These are phyloP conservation scores for Cucurbita pepo DNA, from an alignment of 306 rosid species.

Conservation along the genomic window DNA sequence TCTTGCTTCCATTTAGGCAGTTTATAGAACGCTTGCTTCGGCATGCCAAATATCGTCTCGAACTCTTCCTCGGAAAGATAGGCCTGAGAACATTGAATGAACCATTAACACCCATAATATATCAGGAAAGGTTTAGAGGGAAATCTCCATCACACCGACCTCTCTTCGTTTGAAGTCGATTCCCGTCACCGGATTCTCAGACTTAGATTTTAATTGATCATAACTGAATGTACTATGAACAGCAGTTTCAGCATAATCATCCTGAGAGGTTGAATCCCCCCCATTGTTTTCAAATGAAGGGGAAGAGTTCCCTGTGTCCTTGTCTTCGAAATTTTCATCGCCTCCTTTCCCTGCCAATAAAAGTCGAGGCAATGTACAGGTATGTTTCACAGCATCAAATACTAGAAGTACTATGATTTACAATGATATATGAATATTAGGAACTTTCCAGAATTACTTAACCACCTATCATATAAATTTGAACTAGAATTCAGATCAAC, in stretches of 20 bases:
- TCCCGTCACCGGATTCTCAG: conserved; percentile 69
- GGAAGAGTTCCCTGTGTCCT: conserved; percentile 41
- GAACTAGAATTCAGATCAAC: background rate
- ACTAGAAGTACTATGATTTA: background rate
- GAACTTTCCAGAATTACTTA: background rate
- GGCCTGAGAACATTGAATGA: conserved; percentile 23
- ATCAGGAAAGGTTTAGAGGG: background rate
- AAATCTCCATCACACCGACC: conserved; percentile 28
- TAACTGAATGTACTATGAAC: conserved; percentile 35
- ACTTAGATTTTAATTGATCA: conserved; percentile 72
- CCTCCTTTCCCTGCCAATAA: conserved; percentile 30
- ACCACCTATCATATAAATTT: background rate
- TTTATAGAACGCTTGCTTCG: conserved; percentile 59
- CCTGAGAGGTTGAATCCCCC: conserved; percentile 28
- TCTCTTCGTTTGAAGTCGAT: conserved; percentile 80
- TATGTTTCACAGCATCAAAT: background rate
- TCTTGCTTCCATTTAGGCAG: conserved; percentile 97
- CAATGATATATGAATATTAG: background rate
- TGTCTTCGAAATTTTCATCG: conserved; percentile 27
- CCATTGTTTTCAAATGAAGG: conserved; percentile 33
- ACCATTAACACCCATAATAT: background rate
- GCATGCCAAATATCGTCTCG: conserved; percentile 39
- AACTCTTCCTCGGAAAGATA: conserved; percentile 80
- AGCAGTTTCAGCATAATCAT: conserved; percentile 22
- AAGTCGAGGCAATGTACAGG: background rate